phyloP scores from a whole-genome alignment of 495 filamentous ascomycete species.

The Rhypophila decipiens region DNA sequence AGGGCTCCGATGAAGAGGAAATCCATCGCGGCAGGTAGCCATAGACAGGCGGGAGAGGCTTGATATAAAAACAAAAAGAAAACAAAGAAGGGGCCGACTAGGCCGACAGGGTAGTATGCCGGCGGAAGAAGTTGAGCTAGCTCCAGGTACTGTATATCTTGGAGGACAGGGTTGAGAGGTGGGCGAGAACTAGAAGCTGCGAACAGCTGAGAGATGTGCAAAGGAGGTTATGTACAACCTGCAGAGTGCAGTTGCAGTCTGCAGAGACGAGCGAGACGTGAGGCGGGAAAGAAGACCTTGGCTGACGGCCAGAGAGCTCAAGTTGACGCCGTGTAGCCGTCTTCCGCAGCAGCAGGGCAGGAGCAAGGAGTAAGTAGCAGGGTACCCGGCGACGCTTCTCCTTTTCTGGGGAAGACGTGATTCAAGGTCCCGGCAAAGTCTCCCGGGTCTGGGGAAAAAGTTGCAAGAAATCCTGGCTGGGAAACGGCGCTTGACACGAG shows the following conservation, averaged over 20 bases:
- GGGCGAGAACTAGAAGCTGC: no score
- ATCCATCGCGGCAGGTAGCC: constrained; percentile 14
- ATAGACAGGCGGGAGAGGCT: constrained; percentile 6
- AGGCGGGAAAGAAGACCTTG: background rate
- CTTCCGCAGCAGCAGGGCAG: constrained; percentile 9
- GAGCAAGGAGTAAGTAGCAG: no score
- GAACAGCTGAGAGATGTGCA: background rate
- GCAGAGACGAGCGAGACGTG: background rate
- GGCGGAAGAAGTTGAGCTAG: constrained; percentile 5
- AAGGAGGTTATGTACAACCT: background rate
- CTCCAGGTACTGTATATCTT: constrained; percentile 7
- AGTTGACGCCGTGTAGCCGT: constrained; percentile 14
- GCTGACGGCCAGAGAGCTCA: constrained; percentile 10
- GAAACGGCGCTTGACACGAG: no score
- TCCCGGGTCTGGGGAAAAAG: no score
- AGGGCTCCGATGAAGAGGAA: constrained; percentile 16
- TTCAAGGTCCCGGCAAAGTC: background rate
- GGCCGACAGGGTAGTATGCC: constrained; percentile 7
- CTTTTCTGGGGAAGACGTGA: background rate
- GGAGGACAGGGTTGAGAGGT: no score
- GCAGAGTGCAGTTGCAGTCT: constrained; percentile 6
- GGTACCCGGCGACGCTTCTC: background rate
- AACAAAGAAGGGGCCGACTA: background rate
- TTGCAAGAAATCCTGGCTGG: no score
- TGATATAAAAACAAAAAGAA: constrained; percentile 3